phyloP scores from a whole-genome alignment of 2,329 filamentous ascomycete species.

The Monosporascus sp. region DNA sequence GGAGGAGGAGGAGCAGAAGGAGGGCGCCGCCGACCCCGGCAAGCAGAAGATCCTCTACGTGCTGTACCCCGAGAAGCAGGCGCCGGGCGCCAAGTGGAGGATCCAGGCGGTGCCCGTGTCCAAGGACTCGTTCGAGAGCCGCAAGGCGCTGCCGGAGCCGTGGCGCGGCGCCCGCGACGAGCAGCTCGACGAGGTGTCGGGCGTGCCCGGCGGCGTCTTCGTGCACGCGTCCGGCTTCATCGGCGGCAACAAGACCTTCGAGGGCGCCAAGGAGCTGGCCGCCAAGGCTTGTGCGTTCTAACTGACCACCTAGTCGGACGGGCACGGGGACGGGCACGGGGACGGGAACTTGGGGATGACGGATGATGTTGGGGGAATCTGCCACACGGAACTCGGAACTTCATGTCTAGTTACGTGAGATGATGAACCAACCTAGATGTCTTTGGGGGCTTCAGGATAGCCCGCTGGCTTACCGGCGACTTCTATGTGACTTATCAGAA shows the following conservation, averaged over 20 bases:
- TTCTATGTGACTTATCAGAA: no score
- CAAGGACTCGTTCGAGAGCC: constrained; percentile 83
- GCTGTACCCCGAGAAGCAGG: constrained; percentile 79
- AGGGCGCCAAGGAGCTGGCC: constrained; percentile 84
- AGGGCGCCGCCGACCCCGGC: constrained; percentile 24
- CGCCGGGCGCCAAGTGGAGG: constrained; percentile 78
- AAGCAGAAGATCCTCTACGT: constrained; percentile 72
- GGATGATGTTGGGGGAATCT: not conserved
- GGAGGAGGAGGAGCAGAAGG: constrained; percentile 28
- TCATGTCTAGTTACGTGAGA: not conserved
- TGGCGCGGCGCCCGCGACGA: constrained; percentile 91
- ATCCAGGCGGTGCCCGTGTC: constrained; percentile 85
- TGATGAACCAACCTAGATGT: no score
- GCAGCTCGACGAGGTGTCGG: constrained; percentile 68
- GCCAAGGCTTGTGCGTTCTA: constrained; percentile 58
- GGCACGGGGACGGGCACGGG: not conserved
- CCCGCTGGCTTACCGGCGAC: no score
- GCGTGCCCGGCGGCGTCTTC: constrained; percentile 75
- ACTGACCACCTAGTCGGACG: not conserved
- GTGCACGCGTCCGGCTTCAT: constrained; percentile 95
- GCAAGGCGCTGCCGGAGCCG: constrained; percentile 82
- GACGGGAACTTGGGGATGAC: not conserved
- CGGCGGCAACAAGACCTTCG: constrained; percentile 87
- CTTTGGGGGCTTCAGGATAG: no score
- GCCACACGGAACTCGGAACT: not conserved